phyloP scores from a whole-genome alignment of 441 rosid genomes.

The Aquilaria agallochum region DNA sequence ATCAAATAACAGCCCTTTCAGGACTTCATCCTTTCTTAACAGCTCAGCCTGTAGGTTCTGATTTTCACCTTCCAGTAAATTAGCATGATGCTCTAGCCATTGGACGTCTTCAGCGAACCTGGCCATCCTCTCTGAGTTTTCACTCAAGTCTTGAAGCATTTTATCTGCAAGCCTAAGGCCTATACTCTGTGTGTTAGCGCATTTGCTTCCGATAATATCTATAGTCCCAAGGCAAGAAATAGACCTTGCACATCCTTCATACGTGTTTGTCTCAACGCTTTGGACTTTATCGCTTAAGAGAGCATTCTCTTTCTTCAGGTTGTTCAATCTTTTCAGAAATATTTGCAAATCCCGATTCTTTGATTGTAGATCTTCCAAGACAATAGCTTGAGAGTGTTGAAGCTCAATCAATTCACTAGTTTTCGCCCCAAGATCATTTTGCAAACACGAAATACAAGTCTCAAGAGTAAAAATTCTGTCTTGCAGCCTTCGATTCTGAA shows the following conservation, averaged over 20 bases:
- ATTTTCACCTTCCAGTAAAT: slow-evolving; percentile 57
- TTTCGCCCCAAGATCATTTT: slow-evolving; percentile 49
- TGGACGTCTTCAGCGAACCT: slow-evolving; percentile 50
- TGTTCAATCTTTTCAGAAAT: slow-evolving; percentile 28
- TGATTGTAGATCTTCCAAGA: slow-evolving; percentile 35
- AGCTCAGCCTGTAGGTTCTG: slow-evolving; percentile 58
- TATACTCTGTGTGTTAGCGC: slow-evolving; percentile 30
- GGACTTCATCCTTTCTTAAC: slow-evolving; percentile 79
- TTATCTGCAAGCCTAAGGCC: slow-evolving; percentile 35
- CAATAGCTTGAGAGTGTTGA: slow-evolving; percentile 39
- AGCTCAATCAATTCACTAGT: slow-evolving; percentile 45
- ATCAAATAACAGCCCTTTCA: slow-evolving; percentile 85
- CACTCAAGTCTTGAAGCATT: slow-evolving; percentile 44
- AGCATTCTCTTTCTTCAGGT: slow-evolving; percentile 41
- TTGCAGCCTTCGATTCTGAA: slow-evolving; percentile 39
- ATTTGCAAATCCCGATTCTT: slow-evolving; percentile 45
- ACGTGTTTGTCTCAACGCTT: slow-evolving; percentile 24
- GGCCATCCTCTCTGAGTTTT: slow-evolving; percentile 38
- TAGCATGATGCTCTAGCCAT: slow-evolving; percentile 43
- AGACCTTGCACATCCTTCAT: slow-evolving; percentile 28
- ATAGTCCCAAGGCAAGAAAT: slow-evolving; percentile 30
- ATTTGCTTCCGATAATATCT: slow-evolving; percentile 19
- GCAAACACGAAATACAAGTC: slow-evolving; percentile 41
- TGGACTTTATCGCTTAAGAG: slow-evolving; percentile 27
- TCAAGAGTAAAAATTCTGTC: slow-evolving; percentile 49